Percentiles rank a stretch among this genome's conserved stretches.
Evolutionary conservation across 2,329 filamentous ascomycete genomes (phyloP).

Genomic region (Ceratocystis diversiconidia): DNA sequence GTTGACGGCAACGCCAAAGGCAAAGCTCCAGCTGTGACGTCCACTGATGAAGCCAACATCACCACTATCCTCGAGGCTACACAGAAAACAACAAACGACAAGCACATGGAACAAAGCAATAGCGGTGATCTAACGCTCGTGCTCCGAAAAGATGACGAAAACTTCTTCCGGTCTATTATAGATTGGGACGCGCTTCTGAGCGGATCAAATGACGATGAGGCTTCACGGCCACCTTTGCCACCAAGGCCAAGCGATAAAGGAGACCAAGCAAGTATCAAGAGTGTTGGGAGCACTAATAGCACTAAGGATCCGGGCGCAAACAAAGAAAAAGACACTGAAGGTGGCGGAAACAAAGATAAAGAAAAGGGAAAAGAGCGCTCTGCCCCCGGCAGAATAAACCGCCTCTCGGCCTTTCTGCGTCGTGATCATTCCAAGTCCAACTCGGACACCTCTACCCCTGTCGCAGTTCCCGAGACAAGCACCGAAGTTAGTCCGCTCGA

Average conservation of each 20-base stretch:
- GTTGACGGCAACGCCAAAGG: slow-evolving; percentile 17
- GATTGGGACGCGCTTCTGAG: slow-evolving; percentile 14
- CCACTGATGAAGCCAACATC: background rate
- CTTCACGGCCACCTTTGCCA: slow-evolving; percentile 40
- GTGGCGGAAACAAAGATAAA: slow-evolving; percentile 23
- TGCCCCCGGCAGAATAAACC: slow-evolving; percentile 20
- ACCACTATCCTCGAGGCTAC: background rate
- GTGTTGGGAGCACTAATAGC: slow-evolving; percentile 22
- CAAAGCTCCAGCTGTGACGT: background rate
- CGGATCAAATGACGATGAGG: slow-evolving; percentile 28
- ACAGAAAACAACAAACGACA: background rate
- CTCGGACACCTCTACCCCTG: slow-evolving; percentile 19
- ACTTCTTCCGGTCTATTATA: slow-evolving; percentile 43
- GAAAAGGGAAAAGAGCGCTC: slow-evolving; percentile 17
- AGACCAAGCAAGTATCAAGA: slow-evolving; percentile 21
- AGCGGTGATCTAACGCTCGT: slow-evolving; percentile 23
- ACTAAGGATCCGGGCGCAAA: too few species aligned
- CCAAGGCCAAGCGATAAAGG: slow-evolving; percentile 26
- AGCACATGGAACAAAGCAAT: background rate
- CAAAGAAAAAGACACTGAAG: slow-evolving; percentile 22
- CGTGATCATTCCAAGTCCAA: slow-evolving; percentile 29
- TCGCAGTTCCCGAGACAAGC: slow-evolving; percentile 15
- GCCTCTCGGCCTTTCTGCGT: slow-evolving; percentile 27
- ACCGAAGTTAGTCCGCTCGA: slow-evolving; percentile 10
- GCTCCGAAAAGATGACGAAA: slow-evolving; percentile 42